Conservation (phyloP, 2,329 filamentous ascomycete genomes). For the Penicillium sp. region DNA sequence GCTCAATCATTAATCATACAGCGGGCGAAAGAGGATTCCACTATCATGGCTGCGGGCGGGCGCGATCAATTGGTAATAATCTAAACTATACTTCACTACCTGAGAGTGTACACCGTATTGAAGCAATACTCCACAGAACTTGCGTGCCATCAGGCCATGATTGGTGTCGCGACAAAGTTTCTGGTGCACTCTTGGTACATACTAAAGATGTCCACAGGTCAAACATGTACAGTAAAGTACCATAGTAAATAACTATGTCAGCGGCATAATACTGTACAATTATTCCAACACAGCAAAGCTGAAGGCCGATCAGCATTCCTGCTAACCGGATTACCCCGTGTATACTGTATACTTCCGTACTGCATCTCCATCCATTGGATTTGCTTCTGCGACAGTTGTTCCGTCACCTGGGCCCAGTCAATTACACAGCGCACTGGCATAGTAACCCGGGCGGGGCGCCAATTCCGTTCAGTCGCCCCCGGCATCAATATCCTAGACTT, state of each 20-base stretch:
- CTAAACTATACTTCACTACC: constrained; percentile 1
- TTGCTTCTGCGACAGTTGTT: constrained; percentile 4
- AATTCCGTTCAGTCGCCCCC: constrained; percentile 12
- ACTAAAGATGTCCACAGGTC: not conserved
- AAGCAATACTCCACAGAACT: constrained; percentile 1
- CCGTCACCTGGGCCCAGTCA: constrained; percentile 8
- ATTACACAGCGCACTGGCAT: constrained; percentile 21
- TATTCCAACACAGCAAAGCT: constrained; percentile 17
- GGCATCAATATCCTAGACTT: constrained; percentile 16
- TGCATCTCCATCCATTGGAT: not conserved
- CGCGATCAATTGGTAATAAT: not conserved
- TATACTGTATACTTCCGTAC: not conserved
- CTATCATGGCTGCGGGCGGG: not conserved
- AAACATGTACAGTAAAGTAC: constrained; percentile 2
- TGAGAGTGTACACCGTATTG: not conserved
- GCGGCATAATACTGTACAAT: constrained; percentile 3
- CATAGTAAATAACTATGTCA: not conserved
- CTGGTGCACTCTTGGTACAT: constrained; percentile 3
- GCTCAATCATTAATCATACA: not conserved
- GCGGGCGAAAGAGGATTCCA: constrained; percentile 1
- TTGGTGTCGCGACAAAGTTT: constrained; percentile 3
- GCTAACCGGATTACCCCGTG: constrained; percentile 2
- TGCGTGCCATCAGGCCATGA: not conserved
- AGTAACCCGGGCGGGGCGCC: constrained; percentile 16
- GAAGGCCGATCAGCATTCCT: constrained; percentile 13